Conservation (phyloP, 805 yeast genomes). For the Barnettozyma botsteinii region DNA sequence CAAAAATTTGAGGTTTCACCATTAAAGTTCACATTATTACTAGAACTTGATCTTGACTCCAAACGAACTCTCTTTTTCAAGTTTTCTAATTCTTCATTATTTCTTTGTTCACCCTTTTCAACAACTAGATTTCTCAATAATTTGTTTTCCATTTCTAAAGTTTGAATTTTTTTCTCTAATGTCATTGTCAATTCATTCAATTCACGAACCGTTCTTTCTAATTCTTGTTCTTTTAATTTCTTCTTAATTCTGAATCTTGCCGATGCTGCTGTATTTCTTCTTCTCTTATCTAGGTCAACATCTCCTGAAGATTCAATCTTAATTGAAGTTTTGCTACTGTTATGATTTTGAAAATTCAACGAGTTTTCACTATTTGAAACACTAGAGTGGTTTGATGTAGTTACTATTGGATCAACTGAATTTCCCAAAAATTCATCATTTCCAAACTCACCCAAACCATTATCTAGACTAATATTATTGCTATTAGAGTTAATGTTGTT, state of each 20-base stretch:
- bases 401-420: conserved; percentile 5
- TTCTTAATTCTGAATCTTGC: conserved; percentile 91
- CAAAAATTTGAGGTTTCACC: not conserved
- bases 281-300: conserved; percentile 65
- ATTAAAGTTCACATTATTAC: not conserved
- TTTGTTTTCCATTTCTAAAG: conserved; percentile 89
- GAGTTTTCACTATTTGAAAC: not conserved
- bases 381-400: not conserved
- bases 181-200: conserved; percentile 59
- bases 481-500: not conserved
- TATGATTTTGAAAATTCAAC: not conserved
- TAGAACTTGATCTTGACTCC: not conserved
- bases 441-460: conserved; percentile 1
- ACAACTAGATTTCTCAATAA: conserved; percentile 77
- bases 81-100: conserved; percentile 46
- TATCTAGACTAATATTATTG: not conserved
- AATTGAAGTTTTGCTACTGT: no score
- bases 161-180: conserved; percentile 70
- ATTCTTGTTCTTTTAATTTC: conserved; percentile 86
- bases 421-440: conserved; percentile 3
- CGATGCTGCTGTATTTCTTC: conserved; percentile 88
- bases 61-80: conserved; percentile 41
- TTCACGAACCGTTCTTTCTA: conserved; percentile 72
- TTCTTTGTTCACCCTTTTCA: conserved; percentile 60
- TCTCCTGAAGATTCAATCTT: conserved; percentile 21